These are phyloP conservation scores for Luffa acutangula DNA, from an alignment of 306 rosid genomes.

Conservation along the genomic window DNA sequence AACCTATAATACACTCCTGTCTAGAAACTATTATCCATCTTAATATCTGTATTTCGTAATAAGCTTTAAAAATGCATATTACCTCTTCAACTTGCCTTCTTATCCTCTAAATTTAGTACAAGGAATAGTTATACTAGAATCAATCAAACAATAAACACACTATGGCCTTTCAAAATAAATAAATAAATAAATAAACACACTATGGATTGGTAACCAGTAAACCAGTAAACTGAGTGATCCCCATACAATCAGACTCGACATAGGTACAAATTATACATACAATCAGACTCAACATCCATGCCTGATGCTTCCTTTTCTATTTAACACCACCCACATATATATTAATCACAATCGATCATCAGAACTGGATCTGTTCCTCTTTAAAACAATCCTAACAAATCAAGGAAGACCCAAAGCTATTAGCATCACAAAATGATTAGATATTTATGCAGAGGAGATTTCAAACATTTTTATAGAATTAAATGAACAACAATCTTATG, in stretches of 20 bases:
- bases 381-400: not conserved
- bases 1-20: not conserved
- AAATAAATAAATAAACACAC: not conserved
- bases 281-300: not conserved
- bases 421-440: not conserved
- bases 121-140: not conserved
- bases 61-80: not conserved
- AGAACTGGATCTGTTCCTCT: not conserved
- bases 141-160: not conserved
- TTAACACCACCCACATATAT: not conserved
- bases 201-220: not conserved
- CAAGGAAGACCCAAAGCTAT: not conserved
- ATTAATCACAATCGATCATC: not conserved
- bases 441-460: not conserved
- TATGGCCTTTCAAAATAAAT: not conserved
- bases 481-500: not conserved
- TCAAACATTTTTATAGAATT: not conserved
- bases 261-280: not conserved
- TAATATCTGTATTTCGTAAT: not conserved
- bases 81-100: not conserved
- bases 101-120: not conserved
- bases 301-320: not conserved
- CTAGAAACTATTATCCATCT: not conserved
- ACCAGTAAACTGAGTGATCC: not conserved
- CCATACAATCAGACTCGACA: not conserved